Conservation (phyloP, 2,329 filamentous ascomycete genomes). For the Waltergamsia citrina region DNA sequence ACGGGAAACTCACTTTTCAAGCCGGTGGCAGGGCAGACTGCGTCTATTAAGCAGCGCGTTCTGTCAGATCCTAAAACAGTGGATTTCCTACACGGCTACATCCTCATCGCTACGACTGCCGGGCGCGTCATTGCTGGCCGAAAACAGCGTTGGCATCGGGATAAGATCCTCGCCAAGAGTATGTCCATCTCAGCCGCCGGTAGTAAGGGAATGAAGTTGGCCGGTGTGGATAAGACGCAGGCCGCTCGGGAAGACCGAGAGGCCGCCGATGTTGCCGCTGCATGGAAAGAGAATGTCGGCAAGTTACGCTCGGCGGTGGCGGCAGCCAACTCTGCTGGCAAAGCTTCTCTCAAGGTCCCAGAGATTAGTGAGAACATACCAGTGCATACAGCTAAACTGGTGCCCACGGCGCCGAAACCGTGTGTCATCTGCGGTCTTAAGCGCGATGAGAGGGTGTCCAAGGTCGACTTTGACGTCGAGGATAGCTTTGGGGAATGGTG, state of each 20-base stretch:
- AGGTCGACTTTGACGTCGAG: slow-evolving; percentile 67
- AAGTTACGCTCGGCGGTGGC: slow-evolving; percentile 64
- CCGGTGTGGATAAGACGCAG: slow-evolving; percentile 76
- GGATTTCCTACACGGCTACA: slow-evolving; percentile 54
- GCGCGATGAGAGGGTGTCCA: slow-evolving; percentile 71
- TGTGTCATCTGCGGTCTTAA: slow-evolving; percentile 85
- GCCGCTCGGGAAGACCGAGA: slow-evolving; percentile 77
- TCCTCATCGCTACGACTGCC: slow-evolving; percentile 56
- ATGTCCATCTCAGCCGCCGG: slow-evolving; percentile 79
- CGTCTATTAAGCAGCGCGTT: slow-evolving; percentile 51
- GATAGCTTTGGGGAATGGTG: slow-evolving; percentile 98
- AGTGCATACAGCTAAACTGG: slow-evolving; percentile 62
- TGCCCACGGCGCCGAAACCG: slow-evolving; percentile 60
- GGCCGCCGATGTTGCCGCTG: slow-evolving; percentile 63
- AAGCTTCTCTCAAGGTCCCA: slow-evolving; percentile 48
- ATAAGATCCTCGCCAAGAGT: slow-evolving; percentile 72
- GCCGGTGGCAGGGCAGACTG: slow-evolving; percentile 48
- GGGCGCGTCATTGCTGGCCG: slow-evolving; percentile 79
- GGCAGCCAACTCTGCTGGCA: slow-evolving; percentile 51
- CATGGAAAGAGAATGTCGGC: slow-evolving; percentile 70
- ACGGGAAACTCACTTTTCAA: slow-evolving; percentile 59
- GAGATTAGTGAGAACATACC: slow-evolving; percentile 62
- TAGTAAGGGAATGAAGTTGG: slow-evolving; percentile 83
- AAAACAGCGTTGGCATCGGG: slow-evolving; percentile 82
- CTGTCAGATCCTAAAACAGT: slow-evolving; percentile 53